These are phyloP conservation scores for Porpolomopsis calyptriformis DNA, from an alignment of 768 basidiomycete genomes.

Conservation along the genomic window DNA sequence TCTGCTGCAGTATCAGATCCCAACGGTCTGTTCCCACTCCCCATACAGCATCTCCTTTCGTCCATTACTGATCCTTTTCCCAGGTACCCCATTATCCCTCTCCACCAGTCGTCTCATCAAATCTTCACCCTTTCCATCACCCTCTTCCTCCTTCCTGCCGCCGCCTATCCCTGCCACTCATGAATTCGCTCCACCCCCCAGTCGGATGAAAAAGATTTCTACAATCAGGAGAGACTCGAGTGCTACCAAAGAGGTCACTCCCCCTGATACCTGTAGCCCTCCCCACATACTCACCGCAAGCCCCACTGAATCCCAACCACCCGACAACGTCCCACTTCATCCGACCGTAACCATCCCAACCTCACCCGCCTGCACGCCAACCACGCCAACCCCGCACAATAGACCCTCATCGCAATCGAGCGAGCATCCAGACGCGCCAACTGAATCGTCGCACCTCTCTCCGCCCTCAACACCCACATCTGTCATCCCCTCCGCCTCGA, in stretches of 20 bases:
- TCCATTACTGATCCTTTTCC: too few relatives aligned
- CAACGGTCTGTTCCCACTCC: too few relatives aligned
- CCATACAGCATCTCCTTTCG: too few relatives aligned
- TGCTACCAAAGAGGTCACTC: background rate
- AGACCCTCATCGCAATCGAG: background rate
- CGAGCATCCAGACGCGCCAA: background rate
- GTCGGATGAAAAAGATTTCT: conserved; percentile 15
- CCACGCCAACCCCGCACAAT: background rate
- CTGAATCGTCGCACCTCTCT: background rate
- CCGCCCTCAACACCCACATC: conserved; percentile 7
- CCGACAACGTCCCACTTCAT: background rate
- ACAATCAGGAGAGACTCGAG: conserved; percentile 7
- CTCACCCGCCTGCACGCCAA: background rate
- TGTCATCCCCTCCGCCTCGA: background rate
- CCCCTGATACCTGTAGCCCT: background rate
- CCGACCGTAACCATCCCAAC: background rate
- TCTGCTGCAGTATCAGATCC: too few relatives aligned
- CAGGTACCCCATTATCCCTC: conserved; percentile 23
- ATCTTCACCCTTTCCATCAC: conserved; percentile 45
- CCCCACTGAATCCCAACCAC: background rate
- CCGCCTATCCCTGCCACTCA: conserved; percentile 57
- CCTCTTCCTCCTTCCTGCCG: conserved; percentile 56
- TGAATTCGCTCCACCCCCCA: conserved; percentile 46
- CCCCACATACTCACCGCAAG: background rate
- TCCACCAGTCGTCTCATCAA: conserved; percentile 34